Evolutionary conservation across 495 filamentous ascomycete species (phyloP).

Genomic region (Aspergillus ostianus): DNA sequence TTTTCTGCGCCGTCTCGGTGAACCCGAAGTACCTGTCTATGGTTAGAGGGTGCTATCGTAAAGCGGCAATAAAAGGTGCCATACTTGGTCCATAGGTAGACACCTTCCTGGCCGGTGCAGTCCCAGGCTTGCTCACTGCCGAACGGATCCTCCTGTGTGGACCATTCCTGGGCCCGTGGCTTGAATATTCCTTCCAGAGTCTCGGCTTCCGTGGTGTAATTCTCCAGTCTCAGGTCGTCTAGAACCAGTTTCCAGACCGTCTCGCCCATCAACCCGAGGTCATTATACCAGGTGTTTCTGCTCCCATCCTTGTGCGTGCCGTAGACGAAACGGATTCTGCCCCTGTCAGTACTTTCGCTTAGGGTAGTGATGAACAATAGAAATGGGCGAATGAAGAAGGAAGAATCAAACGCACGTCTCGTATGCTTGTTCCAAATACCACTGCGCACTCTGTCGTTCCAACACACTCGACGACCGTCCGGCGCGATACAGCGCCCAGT

Average conservation of each 20-base stretch:
- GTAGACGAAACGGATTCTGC: constrained; percentile 2
- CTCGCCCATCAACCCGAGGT: constrained; percentile 52
- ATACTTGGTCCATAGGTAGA: constrained; percentile 52
- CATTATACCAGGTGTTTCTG: constrained; percentile 33
- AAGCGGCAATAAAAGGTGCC: constrained; percentile 25
- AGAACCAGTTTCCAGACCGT: constrained; percentile 49
- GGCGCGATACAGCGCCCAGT: constrained; percentile 52
- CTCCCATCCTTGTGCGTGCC: constrained; percentile 18
- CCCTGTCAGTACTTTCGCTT: background rate
- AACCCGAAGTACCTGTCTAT: constrained; percentile 41
- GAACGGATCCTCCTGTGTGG: constrained; percentile 41
- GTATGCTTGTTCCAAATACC: constrained; percentile 50
- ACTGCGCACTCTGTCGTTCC: constrained; percentile 31
- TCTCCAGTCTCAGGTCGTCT: constrained; percentile 41
- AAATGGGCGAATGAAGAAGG: background rate
- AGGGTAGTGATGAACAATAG: no score
- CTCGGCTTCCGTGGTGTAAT: constrained; percentile 31
- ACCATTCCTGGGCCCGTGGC: constrained; percentile 42
- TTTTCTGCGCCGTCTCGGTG: constrained; percentile 38
- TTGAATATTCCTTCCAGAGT: constrained; percentile 39
- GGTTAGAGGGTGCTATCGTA: background rate
- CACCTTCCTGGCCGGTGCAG: constrained; percentile 54
- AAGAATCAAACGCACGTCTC: constrained; percentile 21
- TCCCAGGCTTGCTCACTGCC: constrained; percentile 59
- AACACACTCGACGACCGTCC: constrained; percentile 40